These are phyloP conservation scores for Barnettozyma sucrosica DNA, from an alignment of 805 yeast genomes.

Conservation along the genomic window DNA sequence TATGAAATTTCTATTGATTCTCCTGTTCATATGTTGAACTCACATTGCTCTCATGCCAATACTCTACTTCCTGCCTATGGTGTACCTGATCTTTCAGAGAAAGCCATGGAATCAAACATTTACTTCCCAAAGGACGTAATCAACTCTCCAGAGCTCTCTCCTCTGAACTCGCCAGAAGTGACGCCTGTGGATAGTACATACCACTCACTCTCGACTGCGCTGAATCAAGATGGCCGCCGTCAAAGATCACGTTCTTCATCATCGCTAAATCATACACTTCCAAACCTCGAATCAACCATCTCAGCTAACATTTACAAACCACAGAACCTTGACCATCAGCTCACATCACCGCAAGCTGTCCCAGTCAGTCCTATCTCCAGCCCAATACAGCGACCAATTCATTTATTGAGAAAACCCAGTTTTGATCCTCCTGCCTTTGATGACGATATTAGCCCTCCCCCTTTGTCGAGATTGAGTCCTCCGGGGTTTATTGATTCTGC, in stretches of 20 bases:
- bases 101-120: constrained; percentile 31
- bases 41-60: constrained; percentile 74
- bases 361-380: constrained; percentile 50
- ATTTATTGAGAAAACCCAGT: constrained; percentile 47
- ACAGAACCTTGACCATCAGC: constrained; percentile 35
- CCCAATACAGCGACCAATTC: constrained; percentile 46
- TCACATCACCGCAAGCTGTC: constrained; percentile 60
- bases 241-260: constrained; percentile 28
- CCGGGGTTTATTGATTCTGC: constrained; percentile 3
- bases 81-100: constrained; percentile 12
- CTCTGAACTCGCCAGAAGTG: constrained; percentile 53
- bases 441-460: constrained; percentile 36
- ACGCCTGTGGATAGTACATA: constrained; percentile 35
- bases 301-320: constrained; percentile 54
- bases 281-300: constrained; percentile 29
- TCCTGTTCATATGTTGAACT: constrained; percentile 79
- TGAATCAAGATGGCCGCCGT: constrained; percentile 24
- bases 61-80: constrained; percentile 73
- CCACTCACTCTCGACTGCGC: constrained; percentile 15
- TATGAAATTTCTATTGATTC: constrained; percentile 94
- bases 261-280: constrained; percentile 29
- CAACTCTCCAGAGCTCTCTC: constrained; percentile 27
- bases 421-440: constrained; percentile 62
- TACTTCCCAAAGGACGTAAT: constrained; percentile 30
- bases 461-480: constrained; percentile 12